phyloP scores from a whole-genome alignment of 352 stramenopile species.

The Phytopythium helicoides region DNA sequence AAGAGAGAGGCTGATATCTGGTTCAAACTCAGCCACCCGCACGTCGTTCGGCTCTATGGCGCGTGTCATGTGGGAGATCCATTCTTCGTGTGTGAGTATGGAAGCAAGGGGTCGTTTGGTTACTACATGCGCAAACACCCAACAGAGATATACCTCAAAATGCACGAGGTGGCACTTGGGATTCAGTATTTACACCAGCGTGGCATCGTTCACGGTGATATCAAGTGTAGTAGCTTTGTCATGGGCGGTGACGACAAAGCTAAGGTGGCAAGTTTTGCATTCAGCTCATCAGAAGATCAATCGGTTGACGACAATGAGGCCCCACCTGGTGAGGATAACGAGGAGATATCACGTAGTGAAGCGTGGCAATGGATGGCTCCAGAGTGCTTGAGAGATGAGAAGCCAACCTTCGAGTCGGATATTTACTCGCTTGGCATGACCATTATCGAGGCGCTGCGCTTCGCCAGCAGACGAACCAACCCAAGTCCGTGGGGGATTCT shows the following conservation, averaged over 20 bases:
- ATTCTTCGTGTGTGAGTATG: slow-evolving; percentile 43
- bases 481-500: no score
- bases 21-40: slow-evolving; percentile 24
- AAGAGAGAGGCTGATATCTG: slow-evolving; percentile 33
- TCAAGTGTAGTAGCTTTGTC: slow-evolving; percentile 76
- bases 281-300: slow-evolving; percentile 12
- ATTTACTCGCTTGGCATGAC: slow-evolving; percentile 50
- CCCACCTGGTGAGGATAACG: slow-evolving; percentile 15
- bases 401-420: slow-evolving; percentile 27
- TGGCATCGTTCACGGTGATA: slow-evolving; percentile 27
- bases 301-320: no score
- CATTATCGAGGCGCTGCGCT: slow-evolving; percentile 30
- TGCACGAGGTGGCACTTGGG: slow-evolving; percentile 27
- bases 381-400: slow-evolving; percentile 17
- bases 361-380: slow-evolving; percentile 18
- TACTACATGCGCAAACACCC: slow-evolving; percentile 23
- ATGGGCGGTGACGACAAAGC: slow-evolving; percentile 42
- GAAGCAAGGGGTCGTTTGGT: slow-evolving; percentile 30
- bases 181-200: slow-evolving; percentile 39
- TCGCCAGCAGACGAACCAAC: no score
- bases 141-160: slow-evolving; percentile 17
- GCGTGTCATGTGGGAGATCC: slow-evolving; percentile 34
- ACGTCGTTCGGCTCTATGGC: slow-evolving; percentile 36
- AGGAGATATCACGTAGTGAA: slow-evolving; percentile 5
- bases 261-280: slow-evolving; percentile 46